A percentile compares a stretch with the other conserved stretches of the same genome.
Conservation (phyloP, 257 asterid genomes). For the Gynochthodes officinalis region DNA sequence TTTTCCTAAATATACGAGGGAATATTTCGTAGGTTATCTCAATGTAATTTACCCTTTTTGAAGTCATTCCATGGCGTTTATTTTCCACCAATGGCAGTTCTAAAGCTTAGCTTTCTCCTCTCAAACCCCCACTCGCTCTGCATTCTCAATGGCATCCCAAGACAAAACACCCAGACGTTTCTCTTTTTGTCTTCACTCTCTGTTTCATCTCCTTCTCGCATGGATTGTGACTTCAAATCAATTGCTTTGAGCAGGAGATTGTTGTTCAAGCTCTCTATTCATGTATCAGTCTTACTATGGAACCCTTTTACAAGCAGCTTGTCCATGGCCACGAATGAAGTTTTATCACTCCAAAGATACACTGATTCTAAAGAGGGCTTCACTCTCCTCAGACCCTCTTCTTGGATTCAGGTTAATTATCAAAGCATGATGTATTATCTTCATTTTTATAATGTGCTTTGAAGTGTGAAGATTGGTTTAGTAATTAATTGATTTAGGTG, state of each 20-base stretch:
- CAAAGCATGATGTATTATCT: neutral
- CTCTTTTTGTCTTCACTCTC: neutral
- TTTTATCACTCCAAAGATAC: slow-evolving; percentile 56
- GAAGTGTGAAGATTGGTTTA: neutral
- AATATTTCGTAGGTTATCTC: too few relatives aligned
- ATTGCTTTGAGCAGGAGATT: slow-evolving; percentile 21
- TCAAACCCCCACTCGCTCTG: neutral
- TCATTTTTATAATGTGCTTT: neutral
- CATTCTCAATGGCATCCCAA: neutral
- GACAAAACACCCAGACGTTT: neutral
- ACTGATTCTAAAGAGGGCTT: slow-evolving; percentile 67
- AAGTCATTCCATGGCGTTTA: too few relatives aligned
- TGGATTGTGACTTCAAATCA: neutral
- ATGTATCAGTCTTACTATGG: slow-evolving; percentile 13
- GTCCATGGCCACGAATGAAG: slow-evolving; percentile 42
- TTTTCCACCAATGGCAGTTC: slow-evolving; percentile 2
- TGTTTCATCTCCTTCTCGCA: neutral
- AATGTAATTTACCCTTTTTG: too few relatives aligned
- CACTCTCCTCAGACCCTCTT: slow-evolving; percentile 75
- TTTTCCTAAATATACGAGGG: too few relatives aligned
- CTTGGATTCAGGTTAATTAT: slow-evolving; percentile 62
- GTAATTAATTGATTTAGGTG: slow-evolving; percentile 43
- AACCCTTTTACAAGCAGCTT: slow-evolving; percentile 4
- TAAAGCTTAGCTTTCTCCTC: neutral
- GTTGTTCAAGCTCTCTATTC: slow-evolving; percentile 19